Base-by-base conservation (phyloP, 495 filamentous ascomycete species). In the Aspergillus sclerotioniger region DNA sequence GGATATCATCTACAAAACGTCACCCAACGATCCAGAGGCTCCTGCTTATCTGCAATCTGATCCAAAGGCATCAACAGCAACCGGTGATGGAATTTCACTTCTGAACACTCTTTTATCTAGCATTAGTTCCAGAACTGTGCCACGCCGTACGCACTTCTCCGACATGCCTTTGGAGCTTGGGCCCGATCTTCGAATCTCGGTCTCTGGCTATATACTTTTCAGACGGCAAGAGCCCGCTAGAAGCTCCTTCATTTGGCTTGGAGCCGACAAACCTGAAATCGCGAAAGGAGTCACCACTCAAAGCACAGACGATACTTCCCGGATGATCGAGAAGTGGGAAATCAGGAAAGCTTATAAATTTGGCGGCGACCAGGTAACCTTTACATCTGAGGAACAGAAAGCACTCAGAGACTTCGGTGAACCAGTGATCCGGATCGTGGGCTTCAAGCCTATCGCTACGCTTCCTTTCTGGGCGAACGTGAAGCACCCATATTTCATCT, bases 261-360 rank as follows among this genome's bases (percentile, higher is more conserved):
- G 86, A 2, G 90, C 90, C 16, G 93, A 97, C 65, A 86, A 84
- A 53, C 79, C 88, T 3, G 88, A 96, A 66, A 87, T 98, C 45
- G 92, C 84, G 10, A 78, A 85, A 20, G 87, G 87, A 2, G 79
- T 84, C 51, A 91, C 91, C 0, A 84, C 84, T 1, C 82, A 86
- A 51, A 76, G 90, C 41, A 86, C 90, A 16, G 90, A 89, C 20
- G 88, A 92, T 59, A 90, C 86, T 1, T 83, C 85, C 4, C 79
- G 86, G 33, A 80, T 82, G 0, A 84, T 97, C 2, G 90, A 96
- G 54, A 92, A 92, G 63, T 70, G 71, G 8, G 90, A 96, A 58
- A 83, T 96, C 35, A 85, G 87, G 53, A 97, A 96, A 65, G 95
- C 93, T 0, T 99, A 93, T 76, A 96, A 93, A 64, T 98, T 96